A percentile compares a stretch with the other conserved stretches of the same genome.
phyloP scores from a whole-genome alignment of 805 yeast genomes.

The Saitoella complicata region DNA sequence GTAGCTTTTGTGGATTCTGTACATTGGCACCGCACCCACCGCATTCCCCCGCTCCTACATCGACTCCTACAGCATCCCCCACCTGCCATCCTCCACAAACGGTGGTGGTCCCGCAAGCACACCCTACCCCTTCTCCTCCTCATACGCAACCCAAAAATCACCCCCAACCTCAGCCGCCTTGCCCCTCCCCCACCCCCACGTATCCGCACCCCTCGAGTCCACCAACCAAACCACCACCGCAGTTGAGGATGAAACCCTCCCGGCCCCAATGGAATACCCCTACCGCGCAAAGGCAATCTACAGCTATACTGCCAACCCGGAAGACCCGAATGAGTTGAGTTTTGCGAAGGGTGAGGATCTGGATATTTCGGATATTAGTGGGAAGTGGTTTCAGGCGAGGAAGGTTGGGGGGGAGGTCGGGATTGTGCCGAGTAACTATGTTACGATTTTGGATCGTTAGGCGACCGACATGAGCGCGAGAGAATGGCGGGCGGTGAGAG shows the following conservation, averaged over 20 bases:
- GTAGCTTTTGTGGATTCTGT: slow-evolving; percentile 57
- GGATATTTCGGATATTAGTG: slow-evolving; percentile 81
- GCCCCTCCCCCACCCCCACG: neutral
- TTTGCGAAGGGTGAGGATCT: slow-evolving; percentile 83
- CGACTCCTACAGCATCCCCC: slow-evolving; percentile 41
- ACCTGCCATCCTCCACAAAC: neutral
- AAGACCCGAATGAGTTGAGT: slow-evolving; percentile 82
- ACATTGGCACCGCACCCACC: slow-evolving; percentile 79
- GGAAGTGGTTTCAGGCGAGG: slow-evolving; percentile 98
- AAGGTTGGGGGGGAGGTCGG: slow-evolving; percentile 11
- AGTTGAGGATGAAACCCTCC: slow-evolving; percentile 13
- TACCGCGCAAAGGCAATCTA: slow-evolving; percentile 77
- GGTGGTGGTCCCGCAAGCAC: neutral
- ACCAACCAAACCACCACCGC: slow-evolving; percentile 3
- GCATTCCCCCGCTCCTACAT: slow-evolving; percentile 75
- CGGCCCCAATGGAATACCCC: slow-evolving; percentile 39
- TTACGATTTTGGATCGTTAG: slow-evolving; percentile 1
- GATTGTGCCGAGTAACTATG: neutral
- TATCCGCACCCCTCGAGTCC: neutral
- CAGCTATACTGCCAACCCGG: slow-evolving; percentile 76
- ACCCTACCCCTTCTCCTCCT: slow-evolving; percentile 22
- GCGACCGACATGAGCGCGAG: too few species aligned
- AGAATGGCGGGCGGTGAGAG: too few species aligned
- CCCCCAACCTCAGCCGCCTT: neutral
- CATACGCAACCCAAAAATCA: neutral